phyloP scores from a whole-genome alignment of 2,329 filamentous ascomycete species.

The Aspergillus bombycis region DNA sequence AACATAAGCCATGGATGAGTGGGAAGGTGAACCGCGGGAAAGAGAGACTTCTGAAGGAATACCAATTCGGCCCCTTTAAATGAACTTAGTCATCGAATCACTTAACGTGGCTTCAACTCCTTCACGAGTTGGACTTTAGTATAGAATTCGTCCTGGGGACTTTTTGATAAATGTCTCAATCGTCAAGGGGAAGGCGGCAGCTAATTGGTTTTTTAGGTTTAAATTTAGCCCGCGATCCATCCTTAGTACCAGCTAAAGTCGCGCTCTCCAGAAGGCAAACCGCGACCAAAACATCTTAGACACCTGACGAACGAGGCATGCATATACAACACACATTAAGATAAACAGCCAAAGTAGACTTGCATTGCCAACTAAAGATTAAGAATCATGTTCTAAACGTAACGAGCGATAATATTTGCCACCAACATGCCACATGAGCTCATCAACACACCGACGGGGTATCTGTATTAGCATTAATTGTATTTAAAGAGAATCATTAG shows the following conservation, averaged over 20 bases:
- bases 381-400: constrained; percentile 2
- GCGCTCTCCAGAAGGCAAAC: background rate
- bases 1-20: background rate
- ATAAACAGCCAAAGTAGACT: background rate
- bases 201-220: background rate
- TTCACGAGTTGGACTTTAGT: background rate
- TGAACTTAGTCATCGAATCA: constrained; percentile 1
- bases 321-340: background rate
- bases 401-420: constrained; percentile 1
- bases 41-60: background rate
- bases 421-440: constrained; percentile 6
- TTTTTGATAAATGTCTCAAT: background rate
- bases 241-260: background rate
- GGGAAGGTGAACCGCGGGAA: background rate
- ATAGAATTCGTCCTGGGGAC: background rate
- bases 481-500: constrained; percentile 8
- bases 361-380: background rate
- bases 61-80: background rate
- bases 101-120: constrained; percentile 1
- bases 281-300: background rate
- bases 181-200: constrained; percentile 26
- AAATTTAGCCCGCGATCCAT: background rate
- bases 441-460: constrained; percentile 17
- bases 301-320: background rate
- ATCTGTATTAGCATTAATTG: constrained; percentile 9